phyloP scores from a whole-genome alignment of 2,329 filamentous ascomycete genomes.

The Aspergillus melleus region DNA sequence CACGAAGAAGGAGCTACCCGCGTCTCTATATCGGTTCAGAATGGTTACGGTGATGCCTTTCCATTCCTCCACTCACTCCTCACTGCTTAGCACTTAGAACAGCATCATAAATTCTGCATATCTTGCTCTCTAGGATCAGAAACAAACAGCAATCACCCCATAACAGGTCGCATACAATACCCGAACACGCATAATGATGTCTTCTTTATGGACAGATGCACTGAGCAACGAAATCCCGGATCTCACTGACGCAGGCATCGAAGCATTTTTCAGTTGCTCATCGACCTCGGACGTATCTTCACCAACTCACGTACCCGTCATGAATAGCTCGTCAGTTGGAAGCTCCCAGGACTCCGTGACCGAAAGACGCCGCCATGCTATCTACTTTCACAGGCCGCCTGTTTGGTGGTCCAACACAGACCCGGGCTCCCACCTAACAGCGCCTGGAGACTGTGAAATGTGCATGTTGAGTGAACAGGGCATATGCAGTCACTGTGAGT shows the following conservation, averaged over 20 bases:
- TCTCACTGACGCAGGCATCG: not conserved
- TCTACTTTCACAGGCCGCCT: constrained; percentile 34
- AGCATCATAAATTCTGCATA: not conserved
- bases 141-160: not conserved
- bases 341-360: constrained; percentile 23
- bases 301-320: not conserved
- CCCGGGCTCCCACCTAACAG: constrained; percentile 6
- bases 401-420: constrained; percentile 24
- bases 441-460: not conserved
- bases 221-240: not conserved
- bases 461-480: not conserved
- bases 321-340: constrained; percentile 10
- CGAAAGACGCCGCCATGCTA: constrained; percentile 28
- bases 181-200: not conserved
- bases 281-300: not conserved
- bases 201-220: not conserved
- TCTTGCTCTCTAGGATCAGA: not conserved
- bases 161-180: not conserved
- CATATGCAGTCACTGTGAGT: not conserved
- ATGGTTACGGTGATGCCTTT: not conserved
- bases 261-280: not conserved
- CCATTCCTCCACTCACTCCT: not conserved
- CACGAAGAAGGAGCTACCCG: not conserved
- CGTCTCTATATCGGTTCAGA: not conserved
- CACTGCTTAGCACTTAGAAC: not conserved